Conservation (phyloP, 2,329 filamentous ascomycete genomes). For the Curvularia sp. region DNA sequence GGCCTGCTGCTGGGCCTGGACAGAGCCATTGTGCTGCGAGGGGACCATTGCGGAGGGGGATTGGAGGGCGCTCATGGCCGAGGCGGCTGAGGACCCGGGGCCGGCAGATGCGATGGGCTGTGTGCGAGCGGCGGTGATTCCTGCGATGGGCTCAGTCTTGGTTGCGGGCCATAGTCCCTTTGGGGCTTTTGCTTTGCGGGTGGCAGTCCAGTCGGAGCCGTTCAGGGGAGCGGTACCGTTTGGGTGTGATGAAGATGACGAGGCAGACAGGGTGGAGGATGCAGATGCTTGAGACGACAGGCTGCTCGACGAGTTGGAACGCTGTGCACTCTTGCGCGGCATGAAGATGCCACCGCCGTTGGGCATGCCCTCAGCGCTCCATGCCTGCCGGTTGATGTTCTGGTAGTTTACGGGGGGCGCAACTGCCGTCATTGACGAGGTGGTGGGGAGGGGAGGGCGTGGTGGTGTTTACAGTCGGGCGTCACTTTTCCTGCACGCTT, state of each 20-base stretch:
- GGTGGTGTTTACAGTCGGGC: slow-evolving; percentile 26
- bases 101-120: slow-evolving; percentile 66
- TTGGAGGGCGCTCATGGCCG: slow-evolving; percentile 68
- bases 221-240: slow-evolving; percentile 63
- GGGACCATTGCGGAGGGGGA: slow-evolving; percentile 68
- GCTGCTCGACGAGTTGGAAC: slow-evolving; percentile 90
- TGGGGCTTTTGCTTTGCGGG: slow-evolving; percentile 57
- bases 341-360: slow-evolving; percentile 78
- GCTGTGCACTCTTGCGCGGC: slow-evolving; percentile 82
- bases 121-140: slow-evolving; percentile 66
- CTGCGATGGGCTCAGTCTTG: slow-evolving; percentile 70
- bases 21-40: slow-evolving; percentile 72
- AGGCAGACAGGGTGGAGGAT: slow-evolving; percentile 66
- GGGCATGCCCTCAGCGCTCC: slow-evolving; percentile 66
- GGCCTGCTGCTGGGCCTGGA: slow-evolving; percentile 59
- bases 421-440: slow-evolving; percentile 67
- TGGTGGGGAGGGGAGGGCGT: slow-evolving; percentile 30
- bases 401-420: slow-evolving; percentile 69
- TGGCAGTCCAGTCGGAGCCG: slow-evolving; percentile 51
- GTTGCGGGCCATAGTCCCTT: slow-evolving; percentile 69
- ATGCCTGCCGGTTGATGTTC: slow-evolving; percentile 66
- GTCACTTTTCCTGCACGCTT: slow-evolving; percentile 36
- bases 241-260: slow-evolving; percentile 63
- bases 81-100: slow-evolving; percentile 65
- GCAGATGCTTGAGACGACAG: slow-evolving; percentile 69